A percentile compares a stretch with the other conserved stretches of the same genome.
Evolutionary conservation across 2,329 filamentous ascomycete species (phyloP).

Genomic region (Cercospora janseana): DNA sequence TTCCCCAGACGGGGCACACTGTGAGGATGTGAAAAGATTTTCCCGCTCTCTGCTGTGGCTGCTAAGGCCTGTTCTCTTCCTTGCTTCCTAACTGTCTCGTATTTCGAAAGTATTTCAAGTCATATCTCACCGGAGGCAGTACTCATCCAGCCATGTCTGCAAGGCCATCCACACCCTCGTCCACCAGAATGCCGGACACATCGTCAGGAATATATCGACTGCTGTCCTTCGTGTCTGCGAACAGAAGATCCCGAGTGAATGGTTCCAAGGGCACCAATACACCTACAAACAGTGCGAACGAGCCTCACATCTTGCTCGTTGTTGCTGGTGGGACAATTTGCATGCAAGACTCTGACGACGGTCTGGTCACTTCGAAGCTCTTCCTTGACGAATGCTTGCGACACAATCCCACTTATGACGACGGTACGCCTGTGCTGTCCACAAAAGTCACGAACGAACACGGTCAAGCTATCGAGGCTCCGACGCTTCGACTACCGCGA

Average conservation of each 20-base stretch:
- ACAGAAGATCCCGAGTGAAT: constrained; percentile 19
- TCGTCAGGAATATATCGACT: constrained; percentile 27
- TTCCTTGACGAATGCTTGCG: constrained; percentile 82
- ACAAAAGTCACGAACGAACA: constrained; percentile 30
- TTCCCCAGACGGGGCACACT: constrained; percentile 13
- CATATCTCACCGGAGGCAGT: not conserved
- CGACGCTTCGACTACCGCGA: constrained; percentile 73
- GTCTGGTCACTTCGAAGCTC: constrained; percentile 68
- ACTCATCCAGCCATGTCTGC: not conserved
- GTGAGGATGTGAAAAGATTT: constrained; percentile 20
- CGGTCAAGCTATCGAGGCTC: constrained; percentile 42
- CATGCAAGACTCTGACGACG: constrained; percentile 79
- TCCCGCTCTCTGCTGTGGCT: constrained; percentile 12
- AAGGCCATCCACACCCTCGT: constrained; percentile 3
- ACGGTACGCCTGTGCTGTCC: constrained; percentile 55
- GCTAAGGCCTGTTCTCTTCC: constrained; percentile 15
- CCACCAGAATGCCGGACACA: constrained; percentile 16
- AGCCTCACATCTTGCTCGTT: constrained; percentile 68
- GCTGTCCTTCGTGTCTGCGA: constrained; percentile 28
- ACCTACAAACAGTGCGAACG: constrained; percentile 12
- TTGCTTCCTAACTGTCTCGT: not conserved
- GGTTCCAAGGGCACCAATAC: constrained; percentile 6
- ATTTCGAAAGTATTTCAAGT: not conserved
- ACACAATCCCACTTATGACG: constrained; percentile 81
- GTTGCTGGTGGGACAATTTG: constrained; percentile 89